Conservation (phyloP, 306 rosid genomes). For the Gillenia trifoliata region DNA sequence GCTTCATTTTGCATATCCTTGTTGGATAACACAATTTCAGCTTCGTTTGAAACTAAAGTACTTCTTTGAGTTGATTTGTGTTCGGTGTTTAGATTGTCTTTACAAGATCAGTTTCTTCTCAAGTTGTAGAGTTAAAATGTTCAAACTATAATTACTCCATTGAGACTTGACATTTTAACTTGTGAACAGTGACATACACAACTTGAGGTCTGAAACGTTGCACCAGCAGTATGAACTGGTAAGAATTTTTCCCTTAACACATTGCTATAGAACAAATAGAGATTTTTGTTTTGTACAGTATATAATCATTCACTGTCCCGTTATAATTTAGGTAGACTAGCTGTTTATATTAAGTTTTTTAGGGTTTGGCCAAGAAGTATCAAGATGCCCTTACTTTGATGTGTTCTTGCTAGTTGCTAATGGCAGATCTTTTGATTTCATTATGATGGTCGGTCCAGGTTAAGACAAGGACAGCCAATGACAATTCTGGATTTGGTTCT, state of each 20-base stretch:
- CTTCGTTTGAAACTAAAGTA: background rate
- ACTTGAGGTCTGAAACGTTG: conserved; percentile 71
- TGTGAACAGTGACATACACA: conserved; percentile 73
- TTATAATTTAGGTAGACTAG: background rate
- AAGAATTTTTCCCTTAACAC: conserved; percentile 27
- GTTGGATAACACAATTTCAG: background rate
- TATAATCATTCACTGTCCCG: background rate
- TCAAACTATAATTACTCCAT: no score
- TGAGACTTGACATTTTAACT: conserved; percentile 19
- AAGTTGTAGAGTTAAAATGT: background rate
- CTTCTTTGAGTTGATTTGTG: background rate
- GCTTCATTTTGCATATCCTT: conserved; percentile 1
- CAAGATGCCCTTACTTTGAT: background rate
- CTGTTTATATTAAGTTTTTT: background rate
- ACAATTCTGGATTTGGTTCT: conserved; percentile 59
- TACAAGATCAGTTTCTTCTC: background rate
- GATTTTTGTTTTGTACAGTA: background rate
- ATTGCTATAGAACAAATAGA: background rate
- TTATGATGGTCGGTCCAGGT: conserved; percentile 49
- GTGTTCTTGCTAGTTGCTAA: background rate
- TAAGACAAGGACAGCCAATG: conserved; percentile 60
- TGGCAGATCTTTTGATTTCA: background rate
- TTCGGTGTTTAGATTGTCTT: background rate
- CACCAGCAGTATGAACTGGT: conserved; percentile 86
- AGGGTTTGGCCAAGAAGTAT: background rate